Evolutionary conservation across 129 eudicot species (phyloP).

Genomic region (Pittosporum tobira): DNA sequence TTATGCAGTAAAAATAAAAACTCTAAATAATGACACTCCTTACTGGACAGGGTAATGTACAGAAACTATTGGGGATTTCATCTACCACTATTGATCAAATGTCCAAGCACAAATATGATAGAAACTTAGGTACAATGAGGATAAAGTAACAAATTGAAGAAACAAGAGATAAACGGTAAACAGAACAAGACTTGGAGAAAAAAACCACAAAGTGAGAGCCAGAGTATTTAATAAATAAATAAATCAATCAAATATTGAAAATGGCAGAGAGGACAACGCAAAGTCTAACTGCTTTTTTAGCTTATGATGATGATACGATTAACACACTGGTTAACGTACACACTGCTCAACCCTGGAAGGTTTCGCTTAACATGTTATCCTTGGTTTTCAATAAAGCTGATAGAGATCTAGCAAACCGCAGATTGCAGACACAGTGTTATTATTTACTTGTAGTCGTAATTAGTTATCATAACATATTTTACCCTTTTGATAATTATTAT

Average conservation of each 20-base stretch:
- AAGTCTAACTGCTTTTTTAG: constrained; percentile 19
- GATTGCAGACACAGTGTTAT: no score
- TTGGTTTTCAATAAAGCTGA: no score
- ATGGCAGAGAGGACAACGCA: constrained; percentile 8
- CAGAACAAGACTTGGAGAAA: constrained; percentile 25
- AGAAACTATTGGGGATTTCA: not conserved
- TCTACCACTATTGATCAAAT: not conserved
- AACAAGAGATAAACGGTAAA: constrained; percentile 35
- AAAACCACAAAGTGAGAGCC: constrained; percentile 23
- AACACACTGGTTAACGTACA: no score
- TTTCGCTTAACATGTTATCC: no score
- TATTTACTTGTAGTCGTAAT: no score
- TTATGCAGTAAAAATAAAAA: no score
- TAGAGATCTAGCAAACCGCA: no score
- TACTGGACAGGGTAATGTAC: not conserved
- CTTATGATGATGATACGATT: not conserved
- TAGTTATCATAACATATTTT: no score
- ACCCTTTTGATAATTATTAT: no score
- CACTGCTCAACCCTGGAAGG: no score
- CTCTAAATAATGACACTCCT: not conserved
- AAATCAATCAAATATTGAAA: no score
- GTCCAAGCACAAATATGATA: constrained; percentile 9
- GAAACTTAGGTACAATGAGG: constrained; percentile 11
- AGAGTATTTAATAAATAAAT: not conserved
- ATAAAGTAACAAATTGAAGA: constrained; percentile 20